Conservation (phyloP, 805 yeast species). For the Starmerella powellii region DNA sequence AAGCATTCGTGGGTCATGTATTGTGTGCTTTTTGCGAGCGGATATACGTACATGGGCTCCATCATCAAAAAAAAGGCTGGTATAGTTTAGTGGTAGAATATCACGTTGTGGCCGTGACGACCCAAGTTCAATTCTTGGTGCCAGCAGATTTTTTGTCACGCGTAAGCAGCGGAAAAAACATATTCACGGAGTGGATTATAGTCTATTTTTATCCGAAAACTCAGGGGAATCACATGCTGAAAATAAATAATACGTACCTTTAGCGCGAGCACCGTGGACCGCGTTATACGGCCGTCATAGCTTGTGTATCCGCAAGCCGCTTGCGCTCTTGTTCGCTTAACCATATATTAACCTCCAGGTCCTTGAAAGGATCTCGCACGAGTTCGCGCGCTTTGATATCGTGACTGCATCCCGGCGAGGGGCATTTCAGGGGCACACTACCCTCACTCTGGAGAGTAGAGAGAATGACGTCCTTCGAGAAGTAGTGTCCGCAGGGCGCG, state of each 20-base stretch:
- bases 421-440: constrained; percentile 12
- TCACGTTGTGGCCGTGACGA: constrained; percentile 25
- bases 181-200: too few relatives aligned
- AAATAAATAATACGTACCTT: constrained; percentile 1
- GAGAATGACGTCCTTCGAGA: too few relatives aligned
- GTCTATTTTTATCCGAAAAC: too few relatives aligned
- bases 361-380: constrained; percentile 14
- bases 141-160: constrained; percentile 18
- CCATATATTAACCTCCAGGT: constrained; percentile 7
- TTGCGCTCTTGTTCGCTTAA: not conserved
- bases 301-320: not conserved
- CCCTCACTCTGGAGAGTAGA: too few relatives aligned
- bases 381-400: not conserved
- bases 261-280: too few relatives aligned
- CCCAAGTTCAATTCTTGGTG: constrained; percentile 24
- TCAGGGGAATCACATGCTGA: too few relatives aligned
- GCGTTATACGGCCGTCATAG: not conserved
- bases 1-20: too few relatives aligned
- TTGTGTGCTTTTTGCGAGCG: too few relatives aligned
- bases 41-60: not conserved
- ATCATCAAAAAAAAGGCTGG: constrained; percentile 12
- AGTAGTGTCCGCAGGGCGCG: constrained; percentile 17
- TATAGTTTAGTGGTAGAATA: constrained; percentile 23
- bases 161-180: too few relatives aligned
- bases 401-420: constrained; percentile 13